Conservation (phyloP, 805 yeast species). For the Barnettozyma sucrosica region DNA sequence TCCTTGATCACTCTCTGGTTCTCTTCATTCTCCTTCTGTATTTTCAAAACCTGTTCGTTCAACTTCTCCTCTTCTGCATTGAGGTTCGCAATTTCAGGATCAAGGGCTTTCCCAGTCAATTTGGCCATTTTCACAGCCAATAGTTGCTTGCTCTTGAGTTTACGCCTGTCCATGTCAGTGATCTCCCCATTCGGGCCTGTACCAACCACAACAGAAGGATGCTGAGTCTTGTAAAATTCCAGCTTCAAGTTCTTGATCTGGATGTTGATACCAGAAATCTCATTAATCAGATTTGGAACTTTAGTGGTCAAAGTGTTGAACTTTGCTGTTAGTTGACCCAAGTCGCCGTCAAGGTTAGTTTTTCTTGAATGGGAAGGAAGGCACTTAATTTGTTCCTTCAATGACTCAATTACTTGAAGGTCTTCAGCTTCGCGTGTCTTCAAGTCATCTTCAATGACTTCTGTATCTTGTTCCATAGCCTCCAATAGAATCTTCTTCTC, state of each 20-base stretch:
- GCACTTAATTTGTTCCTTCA: conserved; percentile 40
- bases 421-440: conserved; percentile 41
- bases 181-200: conserved; percentile 83
- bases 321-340: conserved; percentile 32
- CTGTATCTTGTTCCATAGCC: conserved; percentile 30
- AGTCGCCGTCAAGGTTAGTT: background rate
- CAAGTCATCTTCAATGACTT: conserved; percentile 33
- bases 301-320: conserved; percentile 24
- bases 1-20: conserved; percentile 61
- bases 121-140: conserved; percentile 87
- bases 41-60: conserved; percentile 43
- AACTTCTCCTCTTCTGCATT: conserved; percentile 33
- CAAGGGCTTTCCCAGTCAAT: conserved; percentile 69
- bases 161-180: conserved; percentile 75
- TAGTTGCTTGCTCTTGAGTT: conserved; percentile 71
- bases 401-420: conserved; percentile 34
- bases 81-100: conserved; percentile 31
- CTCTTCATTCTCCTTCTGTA: conserved; percentile 46
- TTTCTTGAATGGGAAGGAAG: conserved; percentile 27
- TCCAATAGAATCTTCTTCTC: conserved; percentile 72
- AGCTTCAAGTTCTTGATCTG: conserved; percentile 62
- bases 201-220: conserved; percentile 70
- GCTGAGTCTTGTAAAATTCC: conserved; percentile 53
- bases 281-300: conserved; percentile 61
- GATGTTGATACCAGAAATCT: conserved; percentile 55